phyloP scores from a whole-genome alignment of 208 protist species.

The Leptomonas seymouri region DNA sequence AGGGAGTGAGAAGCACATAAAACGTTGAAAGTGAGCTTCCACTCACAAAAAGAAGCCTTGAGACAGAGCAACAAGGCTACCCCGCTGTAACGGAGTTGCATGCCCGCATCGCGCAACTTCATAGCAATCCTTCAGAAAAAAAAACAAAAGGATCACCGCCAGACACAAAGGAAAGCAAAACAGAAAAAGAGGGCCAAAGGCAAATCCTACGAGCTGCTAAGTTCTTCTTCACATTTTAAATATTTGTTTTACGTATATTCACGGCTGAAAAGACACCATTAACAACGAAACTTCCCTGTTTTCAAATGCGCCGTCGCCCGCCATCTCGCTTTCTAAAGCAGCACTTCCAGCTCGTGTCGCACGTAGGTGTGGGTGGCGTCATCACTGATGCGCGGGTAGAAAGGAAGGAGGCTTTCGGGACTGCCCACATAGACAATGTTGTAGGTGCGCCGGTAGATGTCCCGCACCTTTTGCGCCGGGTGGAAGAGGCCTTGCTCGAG shows the following conservation, averaged over 20 bases:
- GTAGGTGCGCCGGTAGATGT: constrained; percentile 99
- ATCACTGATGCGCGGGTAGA: constrained; percentile 92
- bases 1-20: too few species aligned
- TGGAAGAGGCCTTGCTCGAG: constrained; percentile 98
- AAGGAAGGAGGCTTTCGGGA: constrained; percentile 95
- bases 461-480: constrained; percentile 97
- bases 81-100: too few species aligned
- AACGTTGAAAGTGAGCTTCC: too few species aligned
- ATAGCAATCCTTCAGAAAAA: neutral
- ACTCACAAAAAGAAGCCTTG: too few species aligned
- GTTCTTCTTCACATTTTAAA: too few species aligned
- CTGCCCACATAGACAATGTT: constrained; percentile 98
- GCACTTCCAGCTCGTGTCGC: constrained; percentile 78
- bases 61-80: too few species aligned
- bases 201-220: neutral
- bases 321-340: constrained; percentile 44
- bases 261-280: neutral
- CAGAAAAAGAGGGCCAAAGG: neutral
- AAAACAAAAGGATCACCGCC: constrained; percentile 3
- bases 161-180: neutral
- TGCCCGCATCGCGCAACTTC: too few species aligned
- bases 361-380: constrained; percentile 55
- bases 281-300: neutral
- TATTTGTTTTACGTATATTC: too few species aligned
- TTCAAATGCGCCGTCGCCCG: too few species aligned